phyloP scores from a whole-genome alignment of 805 yeast genomes.

The Sugiyamaella smithiae region DNA sequence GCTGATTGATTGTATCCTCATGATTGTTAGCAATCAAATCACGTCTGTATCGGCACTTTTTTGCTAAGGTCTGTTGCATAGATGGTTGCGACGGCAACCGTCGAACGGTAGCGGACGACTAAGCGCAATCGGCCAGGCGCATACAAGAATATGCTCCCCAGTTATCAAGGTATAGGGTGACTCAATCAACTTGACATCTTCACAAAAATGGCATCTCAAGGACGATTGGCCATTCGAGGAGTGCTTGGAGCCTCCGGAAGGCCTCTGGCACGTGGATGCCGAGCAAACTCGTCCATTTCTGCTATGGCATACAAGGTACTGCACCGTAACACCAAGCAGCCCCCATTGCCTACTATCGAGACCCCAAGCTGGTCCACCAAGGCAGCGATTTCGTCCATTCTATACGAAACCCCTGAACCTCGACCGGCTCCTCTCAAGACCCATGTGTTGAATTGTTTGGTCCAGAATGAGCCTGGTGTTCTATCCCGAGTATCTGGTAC shows the following conservation, averaged over 20 bases:
- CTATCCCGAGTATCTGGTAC: conserved; percentile 90
- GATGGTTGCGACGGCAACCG: too few relatives aligned
- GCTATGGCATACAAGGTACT: conserved; percentile 92
- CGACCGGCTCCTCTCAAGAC: conserved; percentile 62
- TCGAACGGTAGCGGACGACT: too few relatives aligned
- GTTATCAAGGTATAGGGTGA: background rate
- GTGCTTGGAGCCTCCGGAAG: background rate
- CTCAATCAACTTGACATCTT: background rate
- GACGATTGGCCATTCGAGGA: background rate
- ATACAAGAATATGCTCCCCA: conserved; percentile 1
- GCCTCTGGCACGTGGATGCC: background rate
- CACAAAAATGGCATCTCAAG: background rate
- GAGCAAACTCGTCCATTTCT: conserved; percentile 59
- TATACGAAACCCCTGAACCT: conserved; percentile 81
- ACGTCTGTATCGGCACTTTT: too few relatives aligned
- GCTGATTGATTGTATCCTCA: too few relatives aligned
- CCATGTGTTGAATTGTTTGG: conserved; percentile 94
- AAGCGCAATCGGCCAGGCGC: too few relatives aligned
- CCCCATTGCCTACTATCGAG: conserved; percentile 88
- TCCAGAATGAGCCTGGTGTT: conserved; percentile 98
- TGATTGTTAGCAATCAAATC: too few relatives aligned
- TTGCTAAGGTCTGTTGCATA: too few relatives aligned
- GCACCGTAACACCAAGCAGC: conserved; percentile 81
- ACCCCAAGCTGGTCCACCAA: conserved; percentile 95
- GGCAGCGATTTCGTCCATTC: conserved; percentile 91